These are phyloP conservation scores for Globisporangium heterothallicum DNA, from an alignment of 352 stramenopile genomes.

Conservation along the genomic window DNA sequence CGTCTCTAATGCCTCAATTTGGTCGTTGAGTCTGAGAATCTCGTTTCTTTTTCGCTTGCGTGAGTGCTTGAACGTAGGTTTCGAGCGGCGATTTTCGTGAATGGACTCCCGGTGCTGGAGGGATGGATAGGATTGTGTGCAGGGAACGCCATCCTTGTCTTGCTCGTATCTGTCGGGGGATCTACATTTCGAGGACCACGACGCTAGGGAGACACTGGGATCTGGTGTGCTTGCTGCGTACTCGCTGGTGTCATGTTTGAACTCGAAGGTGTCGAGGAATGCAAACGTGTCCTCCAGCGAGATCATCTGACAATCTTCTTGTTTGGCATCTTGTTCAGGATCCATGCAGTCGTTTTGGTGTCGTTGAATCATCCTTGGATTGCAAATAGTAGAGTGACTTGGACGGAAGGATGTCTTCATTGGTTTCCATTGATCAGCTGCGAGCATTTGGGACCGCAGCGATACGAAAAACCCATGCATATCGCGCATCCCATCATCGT, in stretches of 20 bases:
- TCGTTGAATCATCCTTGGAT: no score
- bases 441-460: no score
- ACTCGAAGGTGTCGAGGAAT: slow-evolving; percentile 6
- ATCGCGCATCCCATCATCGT: no score
- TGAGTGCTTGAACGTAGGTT: background rate
- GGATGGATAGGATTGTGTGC: background rate
- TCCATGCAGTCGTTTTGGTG: no score
- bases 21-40: slow-evolving; percentile 11
- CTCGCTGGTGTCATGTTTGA: background rate
- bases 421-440: no score
- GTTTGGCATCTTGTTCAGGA: no score
- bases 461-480: no score
- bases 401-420: no score
- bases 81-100: background rate
- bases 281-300: slow-evolving; percentile 4
- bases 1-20: slow-evolving; percentile 7
- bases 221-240: background rate
- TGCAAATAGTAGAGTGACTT: no score
- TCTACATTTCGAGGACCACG: no score
- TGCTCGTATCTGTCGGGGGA: background rate
- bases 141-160: background rate
- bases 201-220: no score
- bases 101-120: background rate
- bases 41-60: slow-evolving; percentile 14
- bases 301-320: no score